Base-by-base conservation (phyloP, 768 basidiomycete species). In the Auricularia heimuer region DNA sequence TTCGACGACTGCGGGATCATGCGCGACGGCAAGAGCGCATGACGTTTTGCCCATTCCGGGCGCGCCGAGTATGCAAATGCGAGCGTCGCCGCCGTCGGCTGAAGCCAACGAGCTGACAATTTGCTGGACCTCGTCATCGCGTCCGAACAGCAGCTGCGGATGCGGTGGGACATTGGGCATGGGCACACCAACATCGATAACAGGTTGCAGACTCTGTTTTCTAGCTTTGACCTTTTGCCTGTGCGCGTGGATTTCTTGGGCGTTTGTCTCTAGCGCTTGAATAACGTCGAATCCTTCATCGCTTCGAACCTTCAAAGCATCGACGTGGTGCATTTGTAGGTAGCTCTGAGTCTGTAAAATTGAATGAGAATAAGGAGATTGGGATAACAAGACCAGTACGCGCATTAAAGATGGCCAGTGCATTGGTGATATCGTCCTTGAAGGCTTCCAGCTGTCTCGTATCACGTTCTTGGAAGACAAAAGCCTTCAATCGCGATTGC, bases 1-100 rank as follows among this genome's bases (percentile, higher is more conserved):
- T 3, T 67, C 45, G 24, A 68, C 64, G 8, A 77, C 65, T 8
- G 63, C 61, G 16, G 66, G 35, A 35, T 72, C 66, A 37, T 75
- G 69, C 37, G 74, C 69, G 24, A 77, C 72, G 3, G 74, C 73
- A 6, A 77, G 71, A 1, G 78, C 76, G 37, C 74, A 65, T 3
- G 76, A 69, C 3, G 78, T 78, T 67, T 79, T 79, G 14, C 78
- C 77, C 67, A 78, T 77, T 11, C 78, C 78, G 2, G 77, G 78
- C 2, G 64, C 37, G 14, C 73, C 73, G 51, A 73, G 67, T 62
- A 73, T 67, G 63, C 58, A 67, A 56, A 64, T 61, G 47, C 14
- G 65, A 7, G 56, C 56, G 47, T 4, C 47, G 16, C 10, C 4
- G 47, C 18, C 47, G 8, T 21, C 47, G 1, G 21, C 47, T 18